Evolutionary conservation across 139 green algal species (phyloP).

Genomic region (Chlamydomonas urium): DNA sequence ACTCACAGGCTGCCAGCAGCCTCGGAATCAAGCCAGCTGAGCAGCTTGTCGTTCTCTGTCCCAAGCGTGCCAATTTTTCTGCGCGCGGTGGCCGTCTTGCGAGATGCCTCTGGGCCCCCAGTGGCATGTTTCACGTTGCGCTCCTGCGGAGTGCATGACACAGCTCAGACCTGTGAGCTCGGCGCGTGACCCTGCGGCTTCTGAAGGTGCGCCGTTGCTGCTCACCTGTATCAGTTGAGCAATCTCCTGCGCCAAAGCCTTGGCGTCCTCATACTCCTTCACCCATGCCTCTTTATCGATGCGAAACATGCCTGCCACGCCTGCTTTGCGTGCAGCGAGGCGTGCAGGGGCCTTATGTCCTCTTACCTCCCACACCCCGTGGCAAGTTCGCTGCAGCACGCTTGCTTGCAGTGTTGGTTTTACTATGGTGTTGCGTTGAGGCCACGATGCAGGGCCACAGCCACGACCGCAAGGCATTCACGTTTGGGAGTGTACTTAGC

Average conservation of each 20-base stretch:
- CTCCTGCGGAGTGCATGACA: conserved; percentile 48
- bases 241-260: conserved; percentile 60
- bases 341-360: no score
- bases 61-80: conserved; percentile 76
- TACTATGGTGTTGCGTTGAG: no score
- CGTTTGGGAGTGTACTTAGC: conserved; percentile 19
- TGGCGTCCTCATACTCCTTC: conserved; percentile 66
- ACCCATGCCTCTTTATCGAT: conserved; percentile 69
- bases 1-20: conserved; percentile 57
- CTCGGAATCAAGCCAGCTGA: conserved; percentile 51
- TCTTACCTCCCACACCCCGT: no score
- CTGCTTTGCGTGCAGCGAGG: no score
- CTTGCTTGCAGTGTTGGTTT: no score
- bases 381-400: no score
- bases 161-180: no score
- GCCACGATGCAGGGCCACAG: no score
- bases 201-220: no score
- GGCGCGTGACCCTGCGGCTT: no score
- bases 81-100: conserved; percentile 71
- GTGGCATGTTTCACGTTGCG: conserved; percentile 65
- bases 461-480: conserved; percentile 35
- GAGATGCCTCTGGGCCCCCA: conserved; percentile 68
- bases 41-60: conserved; percentile 58
- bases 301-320: no score
- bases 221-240: conserved; percentile 67